phyloP scores from a whole-genome alignment of 2,329 filamentous ascomycete genomes.

The Aspergillus amoenus region DNA sequence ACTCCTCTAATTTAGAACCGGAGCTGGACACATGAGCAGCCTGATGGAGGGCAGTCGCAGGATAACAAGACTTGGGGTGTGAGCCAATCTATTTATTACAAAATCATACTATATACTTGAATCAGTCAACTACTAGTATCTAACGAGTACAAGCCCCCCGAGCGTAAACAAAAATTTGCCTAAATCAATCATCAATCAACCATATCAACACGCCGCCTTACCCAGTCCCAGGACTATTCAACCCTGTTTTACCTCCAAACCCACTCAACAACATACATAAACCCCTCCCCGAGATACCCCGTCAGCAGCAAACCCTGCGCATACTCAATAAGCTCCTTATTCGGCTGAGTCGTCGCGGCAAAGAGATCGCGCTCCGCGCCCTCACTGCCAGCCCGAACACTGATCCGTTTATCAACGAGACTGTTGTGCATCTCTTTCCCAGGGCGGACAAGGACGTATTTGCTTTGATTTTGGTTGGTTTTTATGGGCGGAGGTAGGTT shows the following conservation, averaged over 20 bases:
- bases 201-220: not conserved
- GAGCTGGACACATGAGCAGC: no score
- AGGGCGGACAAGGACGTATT: conserved; percentile 29
- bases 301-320: conserved; percentile 26
- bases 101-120: no score
- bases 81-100: no score
- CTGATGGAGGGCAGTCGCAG: no score
- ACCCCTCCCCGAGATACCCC: conserved; percentile 28
- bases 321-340: conserved; percentile 29
- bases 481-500: not conserved
- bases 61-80: no score
- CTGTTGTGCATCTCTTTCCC: conserved; percentile 28
- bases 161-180: no score
- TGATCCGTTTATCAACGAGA: conserved; percentile 26
- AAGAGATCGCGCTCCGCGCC: conserved; percentile 25
- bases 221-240: not conserved
- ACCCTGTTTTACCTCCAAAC: conserved; percentile 19
- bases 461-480: not conserved
- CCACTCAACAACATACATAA: conserved; percentile 36
- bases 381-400: conserved; percentile 18
- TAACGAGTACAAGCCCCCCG: no score
- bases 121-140: no score
- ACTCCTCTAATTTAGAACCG: no score
- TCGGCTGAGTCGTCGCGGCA: conserved; percentile 16
- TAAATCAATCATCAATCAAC: no score